Base-by-base conservation (phyloP, 768 basidiomycete genomes). In the Russula earlei region DNA sequence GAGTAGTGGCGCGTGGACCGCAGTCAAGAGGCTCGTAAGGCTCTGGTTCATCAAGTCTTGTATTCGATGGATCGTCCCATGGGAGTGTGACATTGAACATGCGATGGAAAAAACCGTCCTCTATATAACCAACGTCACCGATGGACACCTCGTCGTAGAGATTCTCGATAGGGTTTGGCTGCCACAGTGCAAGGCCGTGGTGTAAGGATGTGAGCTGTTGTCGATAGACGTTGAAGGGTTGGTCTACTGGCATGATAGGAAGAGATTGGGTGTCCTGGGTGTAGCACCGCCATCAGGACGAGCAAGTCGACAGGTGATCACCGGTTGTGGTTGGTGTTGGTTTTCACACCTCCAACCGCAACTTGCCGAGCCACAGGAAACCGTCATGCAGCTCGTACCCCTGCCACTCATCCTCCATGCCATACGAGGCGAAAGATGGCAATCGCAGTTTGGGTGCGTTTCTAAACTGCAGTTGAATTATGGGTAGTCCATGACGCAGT, bases 111-210 rank as follows among this genome's bases (percentile, higher is more conserved):
- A 27, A 19, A 17, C 63, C 63, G 6, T 53, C 27, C 6, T 24
- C 2, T 15, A 63, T 14, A 41, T 51, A 63, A 19, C 63, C 63
- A 38, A 64, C 63, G 31, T 64, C 62, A 10, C 59, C 63, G 6
- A 61, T 49, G 2, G 40, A 40, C 46, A 63, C 55, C 1, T 24
- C 38, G 34, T 58, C 37, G 25, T 61, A 64, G 17, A 49, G 14
- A 17, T 37, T 6, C 17, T 37, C 5, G 2, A 15, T 22, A 31
- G 62, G 59, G 33, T 51, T 56, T 40, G 63, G 63, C 20, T 51
- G 45, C 59, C 62, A 62, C 15, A 62, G 36, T 2, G 54, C 59
- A 31, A 40, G 7, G 5, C 61, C 61, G 1, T 45, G 50, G 22
- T 31, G 34, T 24, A 56, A 47, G 9, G 20, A 25, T 17, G 59